A percentile compares a stretch with the other conserved stretches of the same genome.
phyloP scores from a whole-genome alignment of 2,329 filamentous ascomycete genomes.

The Epichloe coenophiala region DNA sequence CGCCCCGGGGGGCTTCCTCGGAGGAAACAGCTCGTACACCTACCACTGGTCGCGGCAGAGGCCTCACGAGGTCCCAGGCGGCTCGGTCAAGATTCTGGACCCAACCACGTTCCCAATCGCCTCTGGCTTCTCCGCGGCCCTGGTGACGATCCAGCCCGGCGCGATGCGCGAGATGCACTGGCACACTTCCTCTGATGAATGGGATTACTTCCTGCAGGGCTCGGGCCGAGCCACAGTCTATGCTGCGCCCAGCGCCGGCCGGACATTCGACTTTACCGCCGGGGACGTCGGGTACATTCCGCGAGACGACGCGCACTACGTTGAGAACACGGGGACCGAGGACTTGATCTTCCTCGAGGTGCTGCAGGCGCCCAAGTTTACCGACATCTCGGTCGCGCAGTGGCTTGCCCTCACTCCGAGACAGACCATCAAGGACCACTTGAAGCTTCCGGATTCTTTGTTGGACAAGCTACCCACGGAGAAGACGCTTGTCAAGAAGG shows the following conservation, averaged over 20 bases:
- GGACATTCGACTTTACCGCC: constrained; percentile 45
- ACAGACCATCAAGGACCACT: constrained; percentile 44
- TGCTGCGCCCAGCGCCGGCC: constrained; percentile 31
- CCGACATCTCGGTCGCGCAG: constrained; percentile 42
- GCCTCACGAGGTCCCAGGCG: constrained; percentile 38
- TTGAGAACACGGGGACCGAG: constrained; percentile 46
- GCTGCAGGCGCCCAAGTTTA: constrained; percentile 36
- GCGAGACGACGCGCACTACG: constrained; percentile 35
- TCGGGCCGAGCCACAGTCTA: constrained; percentile 43
- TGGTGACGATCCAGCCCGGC: constrained; percentile 46
- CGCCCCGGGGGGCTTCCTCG: constrained; percentile 31
- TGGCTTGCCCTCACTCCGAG: constrained; percentile 44
- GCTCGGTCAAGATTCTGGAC: constrained; percentile 46
- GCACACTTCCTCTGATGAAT: constrained; percentile 47
- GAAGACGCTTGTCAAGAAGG: constrained; percentile 29
- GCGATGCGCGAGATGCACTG: constrained; percentile 53
- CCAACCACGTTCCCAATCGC: constrained; percentile 43
- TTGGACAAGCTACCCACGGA: constrained; percentile 24
- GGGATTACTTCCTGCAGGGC: constrained; percentile 45
- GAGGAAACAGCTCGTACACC: constrained; percentile 26
- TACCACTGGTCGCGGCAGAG: constrained; percentile 39
- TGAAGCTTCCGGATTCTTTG: constrained; percentile 26
- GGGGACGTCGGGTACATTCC: constrained; percentile 48
- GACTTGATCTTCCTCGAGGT: constrained; percentile 48
- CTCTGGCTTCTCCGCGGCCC: constrained; percentile 37